Conservation (phyloP, 2,329 filamentous ascomycete species). For the Penicillium sp. region DNA sequence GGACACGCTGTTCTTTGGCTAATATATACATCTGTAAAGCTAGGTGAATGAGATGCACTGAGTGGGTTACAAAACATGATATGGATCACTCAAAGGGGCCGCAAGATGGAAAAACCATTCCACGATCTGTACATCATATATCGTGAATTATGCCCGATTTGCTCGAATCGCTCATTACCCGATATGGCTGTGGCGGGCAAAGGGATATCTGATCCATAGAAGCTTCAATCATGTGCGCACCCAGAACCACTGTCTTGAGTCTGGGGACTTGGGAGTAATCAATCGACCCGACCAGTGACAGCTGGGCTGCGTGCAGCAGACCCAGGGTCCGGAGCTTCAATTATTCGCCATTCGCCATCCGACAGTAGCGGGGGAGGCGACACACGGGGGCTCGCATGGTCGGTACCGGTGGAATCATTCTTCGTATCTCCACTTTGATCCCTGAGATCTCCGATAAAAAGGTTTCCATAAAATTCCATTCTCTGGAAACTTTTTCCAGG, state of each 20-base stretch:
- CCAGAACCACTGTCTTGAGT: not conserved
- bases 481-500: not conserved
- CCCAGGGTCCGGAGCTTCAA: not conserved
- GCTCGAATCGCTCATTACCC: not conserved
- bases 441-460: not conserved
- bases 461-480: not conserved
- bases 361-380: constrained; percentile 11
- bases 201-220: not conserved
- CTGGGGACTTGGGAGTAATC: not conserved
- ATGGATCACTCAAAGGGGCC: no score
- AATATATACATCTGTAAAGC: not conserved
- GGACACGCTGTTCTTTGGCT: not conserved
- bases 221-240: not conserved
- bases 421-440: not conserved
- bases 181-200: not conserved
- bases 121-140: no score
- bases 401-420: not conserved
- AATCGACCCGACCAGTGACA: not conserved
- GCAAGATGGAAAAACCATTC: no score
- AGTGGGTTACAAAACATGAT: not conserved
- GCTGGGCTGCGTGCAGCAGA: not conserved
- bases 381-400: constrained; percentile 1
- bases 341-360: constrained; percentile 11
- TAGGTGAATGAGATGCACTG: no score
- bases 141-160: no score